A percentile compares a stretch with the other conserved stretches of the same genome.
These are phyloP conservation scores for Cadophora luteo-olivacea DNA, from an alignment of 2,329 filamentous ascomycete genomes.

Conservation along the genomic window DNA sequence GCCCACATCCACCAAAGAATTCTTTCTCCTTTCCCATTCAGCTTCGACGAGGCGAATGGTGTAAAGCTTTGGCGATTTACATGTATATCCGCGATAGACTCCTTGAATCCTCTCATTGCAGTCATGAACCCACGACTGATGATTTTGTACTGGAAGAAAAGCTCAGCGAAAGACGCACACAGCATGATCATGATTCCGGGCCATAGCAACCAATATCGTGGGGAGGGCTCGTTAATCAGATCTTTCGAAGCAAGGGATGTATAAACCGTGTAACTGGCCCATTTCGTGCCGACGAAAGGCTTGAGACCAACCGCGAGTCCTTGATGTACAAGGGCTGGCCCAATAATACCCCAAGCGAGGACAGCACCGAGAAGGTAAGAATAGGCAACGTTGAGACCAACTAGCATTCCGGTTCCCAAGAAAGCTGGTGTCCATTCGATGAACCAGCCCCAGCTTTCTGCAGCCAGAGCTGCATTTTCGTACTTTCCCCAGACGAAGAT, in stretches of 20 bases:
- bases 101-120: no score
- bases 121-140: no score
- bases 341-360: slow-evolving; percentile 57
- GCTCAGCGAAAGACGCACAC: not conserved
- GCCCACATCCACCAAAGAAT: no score
- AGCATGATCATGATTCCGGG: no score
- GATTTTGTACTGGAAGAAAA: no score
- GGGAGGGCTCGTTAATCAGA: slow-evolving; percentile 47
- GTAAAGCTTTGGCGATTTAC: no score
- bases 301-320: slow-evolving; percentile 37
- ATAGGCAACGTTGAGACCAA: slow-evolving; percentile 59
- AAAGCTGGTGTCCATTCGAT: slow-evolving; percentile 66
- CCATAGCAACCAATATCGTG: slow-evolving; percentile 60
- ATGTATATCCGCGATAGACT: no score
- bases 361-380: slow-evolving; percentile 62
- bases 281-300: not conserved
- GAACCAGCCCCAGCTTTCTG: slow-evolving; percentile 68
- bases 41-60: no score
- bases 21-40: no score
- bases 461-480: slow-evolving; percentile 55
- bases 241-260: not conserved
- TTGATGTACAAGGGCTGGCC: slow-evolving; percentile 60
- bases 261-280: not conserved
- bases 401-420: slow-evolving; percentile 60
- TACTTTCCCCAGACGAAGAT: slow-evolving; percentile 48